Evolutionary conservation across 768 basidiomycete species (phyloP).

Genomic region (Leccinum aurantiacum): DNA sequence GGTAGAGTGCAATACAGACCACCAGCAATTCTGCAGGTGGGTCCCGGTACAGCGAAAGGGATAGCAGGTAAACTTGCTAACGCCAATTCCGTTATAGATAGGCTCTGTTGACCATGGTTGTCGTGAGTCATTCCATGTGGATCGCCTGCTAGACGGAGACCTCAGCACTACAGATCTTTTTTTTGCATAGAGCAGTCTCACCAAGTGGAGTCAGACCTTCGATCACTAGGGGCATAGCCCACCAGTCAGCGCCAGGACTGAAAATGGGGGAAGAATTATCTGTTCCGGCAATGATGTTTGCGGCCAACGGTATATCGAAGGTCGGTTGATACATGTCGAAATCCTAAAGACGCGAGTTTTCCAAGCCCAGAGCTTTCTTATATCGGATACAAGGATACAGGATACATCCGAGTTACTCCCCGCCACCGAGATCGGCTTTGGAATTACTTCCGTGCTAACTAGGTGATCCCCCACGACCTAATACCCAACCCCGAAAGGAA

Average conservation of each 20-base stretch:
- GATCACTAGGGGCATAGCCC: background rate
- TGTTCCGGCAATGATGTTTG: background rate
- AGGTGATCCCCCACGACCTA: background rate
- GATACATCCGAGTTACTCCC: background rate
- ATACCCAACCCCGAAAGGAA: background rate
- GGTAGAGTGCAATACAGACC: conserved; percentile 2
- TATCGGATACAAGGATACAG: background rate
- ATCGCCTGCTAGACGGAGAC: conserved; percentile 1
- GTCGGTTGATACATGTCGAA: conserved; percentile 6
- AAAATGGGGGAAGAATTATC: background rate
- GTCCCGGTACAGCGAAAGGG: background rate
- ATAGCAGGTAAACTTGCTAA: background rate
- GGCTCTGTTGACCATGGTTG: background rate
- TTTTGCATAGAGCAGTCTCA: background rate
- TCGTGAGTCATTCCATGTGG: background rate
- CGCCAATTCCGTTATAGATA: background rate
- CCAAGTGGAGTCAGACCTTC: background rate
- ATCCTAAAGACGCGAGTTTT: background rate
- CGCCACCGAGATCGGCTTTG: background rate
- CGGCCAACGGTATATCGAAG: background rate
- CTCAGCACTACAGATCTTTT: background rate
- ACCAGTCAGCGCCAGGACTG: background rate
- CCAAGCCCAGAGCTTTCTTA: background rate
- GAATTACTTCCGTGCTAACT: background rate
- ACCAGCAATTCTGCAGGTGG: conserved; percentile 3